These are phyloP conservation scores for Hemisphaericaspora lyxosophila DNA, from an alignment of 1,139 yeast genomes.

Conservation along the genomic window DNA sequence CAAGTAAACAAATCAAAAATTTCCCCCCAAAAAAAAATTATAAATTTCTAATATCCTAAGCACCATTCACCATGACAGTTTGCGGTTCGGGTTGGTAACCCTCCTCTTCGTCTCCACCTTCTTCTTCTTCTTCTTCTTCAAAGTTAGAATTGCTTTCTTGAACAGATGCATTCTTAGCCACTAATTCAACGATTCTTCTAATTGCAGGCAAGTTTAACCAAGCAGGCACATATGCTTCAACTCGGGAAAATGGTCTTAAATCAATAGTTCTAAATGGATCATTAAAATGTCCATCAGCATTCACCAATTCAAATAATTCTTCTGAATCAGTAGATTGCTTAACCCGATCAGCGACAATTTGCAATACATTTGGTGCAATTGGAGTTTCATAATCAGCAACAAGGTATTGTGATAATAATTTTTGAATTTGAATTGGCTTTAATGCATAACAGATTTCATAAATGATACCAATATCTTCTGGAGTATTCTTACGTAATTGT, in stretches of 20 bases:
- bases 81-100: background rate
- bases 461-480: conserved; percentile 87
- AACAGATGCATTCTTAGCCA: conserved; percentile 72
- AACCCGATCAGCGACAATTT: conserved; percentile 82
- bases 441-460: conserved; percentile 94
- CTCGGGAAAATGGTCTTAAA: conserved; percentile 82
- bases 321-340: conserved; percentile 58
- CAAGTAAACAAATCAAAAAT: background rate
- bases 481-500: conserved; percentile 86
- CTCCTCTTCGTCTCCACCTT: conserved; percentile 2
- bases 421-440: conserved; percentile 92
- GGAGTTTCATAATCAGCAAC: conserved; percentile 97
- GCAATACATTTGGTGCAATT: conserved; percentile 77
- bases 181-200: conserved; percentile 85
- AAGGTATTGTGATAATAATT: conserved; percentile 82
- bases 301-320: conserved; percentile 66
- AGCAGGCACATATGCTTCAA: conserved; percentile 96
- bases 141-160: conserved; percentile 30
- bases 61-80: conserved; percentile 6
- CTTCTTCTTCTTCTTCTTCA: conserved; percentile 14
- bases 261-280: conserved; percentile 87
- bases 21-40: conserved; percentile 2
- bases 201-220: conserved; percentile 88
- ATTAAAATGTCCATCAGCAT: conserved; percentile 80
- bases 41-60: conserved; percentile 3